phyloP scores from a whole-genome alignment of 1,139 yeast genomes.

The Scheffersomyces insectosa region DNA sequence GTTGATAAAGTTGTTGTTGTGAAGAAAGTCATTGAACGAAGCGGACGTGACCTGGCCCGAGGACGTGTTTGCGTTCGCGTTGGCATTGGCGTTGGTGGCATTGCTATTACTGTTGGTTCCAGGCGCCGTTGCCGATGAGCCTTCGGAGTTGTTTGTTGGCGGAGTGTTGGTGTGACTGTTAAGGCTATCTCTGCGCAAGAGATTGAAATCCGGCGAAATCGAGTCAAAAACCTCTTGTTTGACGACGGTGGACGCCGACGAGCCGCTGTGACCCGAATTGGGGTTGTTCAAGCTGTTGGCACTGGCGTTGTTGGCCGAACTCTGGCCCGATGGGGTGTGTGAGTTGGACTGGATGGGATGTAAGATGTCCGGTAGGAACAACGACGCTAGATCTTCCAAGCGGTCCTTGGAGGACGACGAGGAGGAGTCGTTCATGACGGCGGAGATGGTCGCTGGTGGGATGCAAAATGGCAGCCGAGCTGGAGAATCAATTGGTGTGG shows the following conservation, averaged over 20 bases:
- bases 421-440: constrained; percentile 9
- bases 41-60: neutral
- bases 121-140: neutral
- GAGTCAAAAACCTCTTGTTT: constrained; percentile 24
- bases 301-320: constrained; percentile 6
- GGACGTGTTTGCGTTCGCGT: neutral
- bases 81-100: constrained; percentile 4
- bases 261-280: too few species aligned
- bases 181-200: constrained; percentile 3
- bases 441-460: neutral
- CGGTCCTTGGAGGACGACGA: constrained; percentile 19
- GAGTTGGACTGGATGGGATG: constrained; percentile 18
- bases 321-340: constrained; percentile 6
- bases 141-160: neutral
- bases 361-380: constrained; percentile 44
- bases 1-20: constrained; percentile 14
- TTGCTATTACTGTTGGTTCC: constrained; percentile 3
- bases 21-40: constrained; percentile 15
- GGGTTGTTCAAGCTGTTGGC: neutral
- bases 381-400: constrained; percentile 44
- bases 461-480: too few species aligned
- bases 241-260: constrained; percentile 6
- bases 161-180: constrained; percentile 6
- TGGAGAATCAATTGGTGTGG: too few species aligned
- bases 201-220: neutral